Evolutionary conservation across 257 asterid genomes (phyloP).

Genomic region (Solanum acaule): DNA sequence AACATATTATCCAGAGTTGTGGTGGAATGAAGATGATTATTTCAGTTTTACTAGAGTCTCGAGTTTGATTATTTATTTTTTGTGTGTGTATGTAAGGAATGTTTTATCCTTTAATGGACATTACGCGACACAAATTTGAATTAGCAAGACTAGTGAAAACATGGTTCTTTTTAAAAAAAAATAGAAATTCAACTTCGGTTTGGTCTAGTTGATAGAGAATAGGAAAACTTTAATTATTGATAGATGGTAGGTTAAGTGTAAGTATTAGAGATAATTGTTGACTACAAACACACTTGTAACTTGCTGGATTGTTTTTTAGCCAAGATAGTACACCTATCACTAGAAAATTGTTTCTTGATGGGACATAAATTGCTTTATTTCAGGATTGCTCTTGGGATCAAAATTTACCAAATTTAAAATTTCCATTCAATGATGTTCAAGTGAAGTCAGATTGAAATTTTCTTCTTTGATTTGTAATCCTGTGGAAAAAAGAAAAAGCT

Average conservation of each 20-base stretch:
- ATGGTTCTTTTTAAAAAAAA: too few relatives aligned
- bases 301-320: not conserved
- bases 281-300: not conserved
- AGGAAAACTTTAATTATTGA: not conserved
- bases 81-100: not conserved
- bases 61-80: not conserved
- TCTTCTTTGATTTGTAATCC: not conserved
- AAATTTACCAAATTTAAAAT: not conserved
- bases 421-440: not conserved
- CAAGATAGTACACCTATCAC: not conserved
- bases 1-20: not conserved
- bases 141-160: not conserved
- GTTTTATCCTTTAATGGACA: not conserved
- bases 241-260: not conserved
- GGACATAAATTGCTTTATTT: not conserved
- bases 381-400: not conserved
- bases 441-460: not conserved
- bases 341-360: not conserved
- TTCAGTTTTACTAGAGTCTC: not conserved
- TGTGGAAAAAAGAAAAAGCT: not conserved
- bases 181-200: not conserved
- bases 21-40: not conserved
- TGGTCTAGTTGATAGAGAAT: not conserved
- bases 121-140: not conserved
- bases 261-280: not conserved